phyloP scores from a whole-genome alignment of 371 early-diverging fungal genomes.

The Hamiltosporidium tvaerminnensis region DNA sequence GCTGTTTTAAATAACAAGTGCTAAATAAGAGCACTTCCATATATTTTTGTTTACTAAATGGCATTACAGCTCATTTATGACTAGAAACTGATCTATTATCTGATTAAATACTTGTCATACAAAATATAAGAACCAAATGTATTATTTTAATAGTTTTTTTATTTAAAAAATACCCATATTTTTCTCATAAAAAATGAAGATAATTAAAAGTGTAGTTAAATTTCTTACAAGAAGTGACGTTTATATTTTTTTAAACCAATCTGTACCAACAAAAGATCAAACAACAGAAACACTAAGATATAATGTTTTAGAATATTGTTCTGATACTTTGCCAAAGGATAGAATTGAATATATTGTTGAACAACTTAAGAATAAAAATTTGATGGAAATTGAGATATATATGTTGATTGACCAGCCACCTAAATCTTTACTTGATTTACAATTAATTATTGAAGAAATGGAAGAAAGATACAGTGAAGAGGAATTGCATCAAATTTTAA shows the following conservation, averaged over 20 bases:
- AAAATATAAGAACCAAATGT: too few species aligned
- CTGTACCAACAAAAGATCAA: not conserved
- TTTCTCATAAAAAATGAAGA: conserved; percentile 7
- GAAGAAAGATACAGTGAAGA: conserved; percentile 48
- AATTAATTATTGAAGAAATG: conserved; percentile 51
- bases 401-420: conserved; percentile 45
- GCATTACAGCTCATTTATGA: too few species aligned
- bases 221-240: not conserved
- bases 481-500: conserved; percentile 36
- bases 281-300: conserved; percentile 1
- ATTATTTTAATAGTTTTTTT: too few species aligned
- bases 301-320: conserved; percentile 1
- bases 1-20: too few species aligned
- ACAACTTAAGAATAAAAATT: conserved; percentile 9
- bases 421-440: conserved; percentile 35
- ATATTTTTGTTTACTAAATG: too few species aligned
- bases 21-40: too few species aligned
- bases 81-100: too few species aligned
- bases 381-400: conserved; percentile 44
- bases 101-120: too few species aligned
- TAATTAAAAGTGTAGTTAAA: not conserved
- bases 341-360: conserved; percentile 2
- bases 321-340: not conserved
- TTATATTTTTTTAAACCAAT: not conserved
- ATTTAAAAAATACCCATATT: too few species aligned